Evolutionary conservation across 208 protist genomes (phyloP), one percentile per base, ranked within the genome.

Genomic region (Novymonas esmeraldas): DNA sequence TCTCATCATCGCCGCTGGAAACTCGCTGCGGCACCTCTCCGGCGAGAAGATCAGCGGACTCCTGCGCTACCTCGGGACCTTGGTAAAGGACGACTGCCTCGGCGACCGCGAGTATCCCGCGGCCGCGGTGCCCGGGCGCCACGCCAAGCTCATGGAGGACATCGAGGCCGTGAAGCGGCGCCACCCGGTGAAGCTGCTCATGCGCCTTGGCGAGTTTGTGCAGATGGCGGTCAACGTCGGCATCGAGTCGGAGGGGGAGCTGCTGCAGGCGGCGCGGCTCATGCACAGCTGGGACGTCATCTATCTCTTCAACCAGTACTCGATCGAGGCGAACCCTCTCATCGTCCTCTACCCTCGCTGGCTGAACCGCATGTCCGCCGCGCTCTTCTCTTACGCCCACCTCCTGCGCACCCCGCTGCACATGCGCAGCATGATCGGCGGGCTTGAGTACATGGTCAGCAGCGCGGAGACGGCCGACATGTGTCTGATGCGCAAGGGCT

Each of bases 201-300:
- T 95, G 76, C 87, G 79, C 6, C 71, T 97, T 9, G 59, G 69
- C 5, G 84, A 94, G 59, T 75, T 95, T 54, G 79, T 90, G 28
- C 78, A 90, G 65, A 82, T 87, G 70, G 84, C 89, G 14, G 79
- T 81, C 24, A 70, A 70, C 42, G 59, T 88, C 26, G 92, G 87
- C 41, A 79, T 96, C 28, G 84, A 89, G 56, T 87, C 84, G 4
- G 87, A 95, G 64, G 58, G 2, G 16, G 89, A 93, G 68, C 66
- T 95, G 66, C 65, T 92, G 57, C 84, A 93, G 71, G 76, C 81
- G 33, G 81, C 89, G 36, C 76, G 79, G 20, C 84, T 96, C 50
- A 83, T 96, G 79, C 89, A 96, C 68, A 85, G 73, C 62, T 95
- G 87, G 87, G 83, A 96, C 56, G 71, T 91, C n/a, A 79, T 96